Percentiles rank a stretch among this genome's conserved stretches.
Conservation (phyloP, 768 basidiomycete species). For the Naganishia randhawae region DNA sequence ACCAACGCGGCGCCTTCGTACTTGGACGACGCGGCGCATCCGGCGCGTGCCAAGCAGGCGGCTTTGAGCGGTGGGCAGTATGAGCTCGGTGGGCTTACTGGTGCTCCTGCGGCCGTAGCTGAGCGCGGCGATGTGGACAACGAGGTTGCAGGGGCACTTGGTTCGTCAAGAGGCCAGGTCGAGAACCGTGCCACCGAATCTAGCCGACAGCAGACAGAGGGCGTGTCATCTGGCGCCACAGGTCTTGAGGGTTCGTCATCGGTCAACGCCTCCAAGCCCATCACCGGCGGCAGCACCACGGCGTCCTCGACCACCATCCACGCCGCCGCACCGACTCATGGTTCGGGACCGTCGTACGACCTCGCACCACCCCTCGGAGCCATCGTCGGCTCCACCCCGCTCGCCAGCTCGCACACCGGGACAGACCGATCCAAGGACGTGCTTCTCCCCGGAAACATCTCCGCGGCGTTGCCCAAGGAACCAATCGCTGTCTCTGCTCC, state of each 20-base stretch:
- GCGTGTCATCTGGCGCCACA: background rate
- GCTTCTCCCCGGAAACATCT: conserved; percentile 18
- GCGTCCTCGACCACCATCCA: background rate
- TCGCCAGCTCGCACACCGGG: conserved; percentile 4
- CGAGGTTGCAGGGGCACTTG: too few species aligned
- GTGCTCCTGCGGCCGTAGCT: background rate
- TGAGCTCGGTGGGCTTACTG: background rate
- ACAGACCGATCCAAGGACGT: background rate
- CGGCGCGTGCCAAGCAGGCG: background rate
- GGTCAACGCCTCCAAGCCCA: background rate
- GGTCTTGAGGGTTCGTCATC: background rate
- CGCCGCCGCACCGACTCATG: background rate
- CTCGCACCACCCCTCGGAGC: background rate
- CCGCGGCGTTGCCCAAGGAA: conserved; percentile 6
- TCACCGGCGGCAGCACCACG: background rate
- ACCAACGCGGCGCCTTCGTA: background rate
- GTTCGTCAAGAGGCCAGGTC: too few species aligned
- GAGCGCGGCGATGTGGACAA: too few species aligned
- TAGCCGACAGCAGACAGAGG: too few species aligned
- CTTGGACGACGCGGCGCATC: background rate
- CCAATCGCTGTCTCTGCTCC: conserved; percentile 12
- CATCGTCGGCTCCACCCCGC: background rate
- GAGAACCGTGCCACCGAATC: too few species aligned
- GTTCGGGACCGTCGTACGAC: background rate
- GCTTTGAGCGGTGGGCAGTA: background rate